Evolutionary conservation across 2,329 filamentous ascomycete species (phyloP).

Genomic region (Microascus cirrosus): DNA sequence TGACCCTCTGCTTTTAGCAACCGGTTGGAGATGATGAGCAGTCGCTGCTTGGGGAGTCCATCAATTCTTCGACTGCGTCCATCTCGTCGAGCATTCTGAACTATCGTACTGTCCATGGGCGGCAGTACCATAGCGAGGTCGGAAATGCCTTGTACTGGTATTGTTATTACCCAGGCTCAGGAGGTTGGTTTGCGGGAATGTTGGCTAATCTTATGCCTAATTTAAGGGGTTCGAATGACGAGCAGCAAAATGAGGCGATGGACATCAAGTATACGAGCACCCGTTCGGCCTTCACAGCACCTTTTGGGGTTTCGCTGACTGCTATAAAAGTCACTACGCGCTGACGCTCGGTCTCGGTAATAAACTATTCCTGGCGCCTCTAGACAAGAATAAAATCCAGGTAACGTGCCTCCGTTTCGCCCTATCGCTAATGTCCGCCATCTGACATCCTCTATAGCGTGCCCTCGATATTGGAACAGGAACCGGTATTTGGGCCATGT

Average conservation of each 20-base stretch:
- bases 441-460: constrained; percentile 3
- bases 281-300: background rate
- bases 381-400: constrained; percentile 6
- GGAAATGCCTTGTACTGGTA: constrained; percentile 16
- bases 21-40: background rate
- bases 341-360: constrained; percentile 11
- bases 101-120: constrained; percentile 17
- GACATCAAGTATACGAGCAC: background rate
- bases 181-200: background rate
- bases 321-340: constrained; percentile 11
- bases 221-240: constrained; percentile 13
- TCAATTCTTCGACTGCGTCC: constrained; percentile 12
- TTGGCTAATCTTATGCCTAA: background rate
- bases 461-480: constrained; percentile 42
- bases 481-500: constrained; percentile 40
- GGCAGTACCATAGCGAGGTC: constrained; percentile 17
- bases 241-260: constrained; percentile 12
- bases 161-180: background rate
- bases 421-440: background rate
- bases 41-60: background rate
- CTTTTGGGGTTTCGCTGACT: background rate
- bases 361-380: constrained; percentile 13
- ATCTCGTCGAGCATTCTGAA: constrained; percentile 16
- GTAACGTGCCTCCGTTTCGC: constrained; percentile 7
- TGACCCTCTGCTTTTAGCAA: background rate